Conservation (phyloP, 2,329 filamentous ascomycete species). For the Aspergillus pseudotamarii region DNA sequence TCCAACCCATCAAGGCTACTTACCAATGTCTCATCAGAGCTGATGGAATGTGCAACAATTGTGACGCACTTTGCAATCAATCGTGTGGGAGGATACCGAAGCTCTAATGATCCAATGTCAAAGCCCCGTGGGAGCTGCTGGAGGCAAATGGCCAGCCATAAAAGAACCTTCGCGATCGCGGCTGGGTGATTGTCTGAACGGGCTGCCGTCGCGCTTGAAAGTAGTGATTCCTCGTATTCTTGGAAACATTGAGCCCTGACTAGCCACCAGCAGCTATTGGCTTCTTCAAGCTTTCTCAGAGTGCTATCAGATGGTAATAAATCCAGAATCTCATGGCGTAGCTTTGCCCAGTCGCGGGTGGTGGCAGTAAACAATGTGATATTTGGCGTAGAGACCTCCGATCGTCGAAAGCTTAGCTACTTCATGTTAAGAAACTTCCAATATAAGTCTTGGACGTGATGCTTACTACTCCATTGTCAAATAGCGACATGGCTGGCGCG, state of each 20-base stretch:
- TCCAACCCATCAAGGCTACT: not conserved
- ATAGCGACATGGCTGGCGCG: not conserved
- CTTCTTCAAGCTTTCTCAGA: not conserved
- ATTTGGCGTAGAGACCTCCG: not conserved
- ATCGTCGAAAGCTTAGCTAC: not conserved
- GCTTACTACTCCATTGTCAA: not conserved
- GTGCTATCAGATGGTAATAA: not conserved
- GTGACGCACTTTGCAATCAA: not conserved
- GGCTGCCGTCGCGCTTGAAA: not conserved
- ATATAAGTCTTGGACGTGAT: not conserved
- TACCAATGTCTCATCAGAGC: not conserved
- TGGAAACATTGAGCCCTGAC: not conserved
- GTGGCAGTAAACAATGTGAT: not conserved
- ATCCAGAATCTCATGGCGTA: not conserved
- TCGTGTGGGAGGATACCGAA: not conserved
- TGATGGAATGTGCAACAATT: not conserved
- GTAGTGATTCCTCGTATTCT: not conserved
- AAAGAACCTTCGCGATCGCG: not conserved
- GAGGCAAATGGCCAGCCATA: not conserved
- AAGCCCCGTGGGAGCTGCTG: not conserved
- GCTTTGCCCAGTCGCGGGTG: not conserved
- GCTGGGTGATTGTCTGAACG: not conserved
- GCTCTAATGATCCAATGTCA: not conserved
- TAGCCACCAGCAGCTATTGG: not conserved
- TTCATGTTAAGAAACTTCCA: not conserved